A percentile compares a stretch with the other conserved stretches of the same genome.
Conservation (phyloP, 305 asterid species). For the Withania somnifera region DNA sequence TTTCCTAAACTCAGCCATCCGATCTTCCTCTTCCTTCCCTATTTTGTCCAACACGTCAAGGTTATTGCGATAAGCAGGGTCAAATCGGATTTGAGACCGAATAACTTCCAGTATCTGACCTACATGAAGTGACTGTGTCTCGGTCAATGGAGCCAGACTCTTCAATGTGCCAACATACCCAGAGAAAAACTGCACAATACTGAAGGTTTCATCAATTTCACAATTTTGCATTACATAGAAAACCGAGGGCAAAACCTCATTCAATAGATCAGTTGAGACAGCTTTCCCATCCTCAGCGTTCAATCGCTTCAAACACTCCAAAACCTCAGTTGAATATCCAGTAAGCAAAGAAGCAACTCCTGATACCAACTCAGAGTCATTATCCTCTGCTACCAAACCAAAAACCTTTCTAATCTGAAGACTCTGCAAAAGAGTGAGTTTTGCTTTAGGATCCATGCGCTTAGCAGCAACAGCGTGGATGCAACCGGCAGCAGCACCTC, state of each 20-base stretch:
- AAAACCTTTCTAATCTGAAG: slow-evolving; percentile 60
- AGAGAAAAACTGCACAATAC: slow-evolving; percentile 78
- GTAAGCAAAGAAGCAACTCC: slow-evolving; percentile 56
- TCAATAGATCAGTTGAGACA: slow-evolving; percentile 42
- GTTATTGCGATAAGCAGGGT: slow-evolving; percentile 59
- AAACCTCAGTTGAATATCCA: slow-evolving; percentile 61
- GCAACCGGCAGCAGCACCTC: slow-evolving; percentile 68
- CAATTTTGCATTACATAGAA: slow-evolving; percentile 54
- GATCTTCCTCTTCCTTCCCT: slow-evolving; percentile 85
- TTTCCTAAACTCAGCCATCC: slow-evolving; percentile 85
- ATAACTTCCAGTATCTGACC: slow-evolving; percentile 81
- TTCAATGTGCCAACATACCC: slow-evolving; percentile 83
- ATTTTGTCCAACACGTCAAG: slow-evolving; percentile 62
- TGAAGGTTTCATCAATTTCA: slow-evolving; percentile 55
- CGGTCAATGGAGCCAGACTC: slow-evolving; percentile 48
- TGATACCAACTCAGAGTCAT: slow-evolving; percentile 41
- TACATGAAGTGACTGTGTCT: slow-evolving; percentile 59
- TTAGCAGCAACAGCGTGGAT: slow-evolving; percentile 65
- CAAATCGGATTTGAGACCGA: slow-evolving; percentile 48
- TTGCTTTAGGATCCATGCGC: slow-evolving; percentile 71
- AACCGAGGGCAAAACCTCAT: slow-evolving; percentile 76
- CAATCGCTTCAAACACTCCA: slow-evolving; percentile 72
- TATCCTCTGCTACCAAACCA: slow-evolving; percentile 46
- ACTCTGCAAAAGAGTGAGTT: slow-evolving; percentile 56
- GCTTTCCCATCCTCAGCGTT: slow-evolving; percentile 41